Evolutionary conservation across 305 asterid species (phyloP).

Genomic region (Solanum hybrid): DNA sequence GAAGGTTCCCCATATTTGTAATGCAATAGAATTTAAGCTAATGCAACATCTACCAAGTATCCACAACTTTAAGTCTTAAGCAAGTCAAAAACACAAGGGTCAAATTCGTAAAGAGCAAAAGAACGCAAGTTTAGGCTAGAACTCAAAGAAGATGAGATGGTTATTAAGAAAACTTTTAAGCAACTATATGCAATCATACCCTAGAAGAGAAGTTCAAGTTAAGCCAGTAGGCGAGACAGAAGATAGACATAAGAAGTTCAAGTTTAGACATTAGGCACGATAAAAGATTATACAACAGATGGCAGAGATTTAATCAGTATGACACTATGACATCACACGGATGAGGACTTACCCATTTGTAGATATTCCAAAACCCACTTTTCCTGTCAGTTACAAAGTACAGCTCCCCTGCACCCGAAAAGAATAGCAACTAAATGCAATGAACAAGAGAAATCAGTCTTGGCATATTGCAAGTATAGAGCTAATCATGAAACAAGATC

Average conservation of each 20-base stretch:
- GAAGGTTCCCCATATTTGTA: not conserved
- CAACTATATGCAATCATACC: not conserved
- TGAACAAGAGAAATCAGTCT: not conserved
- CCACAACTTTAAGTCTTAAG: not conserved
- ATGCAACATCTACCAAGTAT: not conserved
- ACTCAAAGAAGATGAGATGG: not conserved
- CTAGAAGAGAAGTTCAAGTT: not conserved
- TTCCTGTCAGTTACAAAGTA: conserved; percentile 80
- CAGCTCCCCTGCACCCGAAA: conserved; percentile 65
- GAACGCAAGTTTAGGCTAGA: not conserved
- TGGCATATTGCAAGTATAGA: not conserved
- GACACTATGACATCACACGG: not conserved
- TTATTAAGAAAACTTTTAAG: not conserved
- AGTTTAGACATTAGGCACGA: not conserved
- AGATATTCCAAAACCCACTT: conserved; percentile 90
- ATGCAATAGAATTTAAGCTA: not conserved
- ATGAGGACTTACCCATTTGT: conserved; percentile 69
- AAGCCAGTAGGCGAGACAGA: not conserved
- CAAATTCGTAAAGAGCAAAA: not conserved
- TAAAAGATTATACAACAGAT: not conserved
- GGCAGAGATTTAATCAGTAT: not conserved
- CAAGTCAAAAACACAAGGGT: not conserved
- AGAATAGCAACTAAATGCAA: not conserved
- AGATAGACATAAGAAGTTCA: not conserved
- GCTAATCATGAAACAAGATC: not conserved